These are phyloP conservation scores for Trypanosoma melophagium DNA, from an alignment of 208 protist species.

Conservation along the genomic window DNA sequence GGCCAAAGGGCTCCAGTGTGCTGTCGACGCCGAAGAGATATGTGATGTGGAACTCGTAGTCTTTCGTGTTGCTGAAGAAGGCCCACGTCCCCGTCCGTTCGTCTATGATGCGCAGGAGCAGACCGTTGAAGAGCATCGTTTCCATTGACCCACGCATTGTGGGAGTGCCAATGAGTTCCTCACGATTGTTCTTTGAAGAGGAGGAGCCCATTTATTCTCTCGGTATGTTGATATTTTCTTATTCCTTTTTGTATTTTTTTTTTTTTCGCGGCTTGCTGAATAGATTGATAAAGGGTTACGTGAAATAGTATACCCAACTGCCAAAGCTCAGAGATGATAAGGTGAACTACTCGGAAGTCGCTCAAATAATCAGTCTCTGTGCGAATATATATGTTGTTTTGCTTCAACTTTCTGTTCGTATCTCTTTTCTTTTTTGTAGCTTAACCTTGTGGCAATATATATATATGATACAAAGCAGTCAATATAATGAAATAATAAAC, in stretches of 20 bases:
- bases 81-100: constrained; percentile 36
- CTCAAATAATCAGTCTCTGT: too few species aligned
- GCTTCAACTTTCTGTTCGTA: neutral
- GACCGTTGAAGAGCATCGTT: constrained; percentile 63
- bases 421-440: neutral
- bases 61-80: constrained; percentile 79
- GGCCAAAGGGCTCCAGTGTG: constrained; percentile 36
- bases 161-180: constrained; percentile 20
- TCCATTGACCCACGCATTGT: constrained; percentile 24
- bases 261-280: too few species aligned
- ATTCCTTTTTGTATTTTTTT: neutral
- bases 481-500: too few species aligned
- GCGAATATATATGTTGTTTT: neutral
- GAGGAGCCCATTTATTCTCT: constrained; percentile 28
- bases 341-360: too few species aligned
- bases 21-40: constrained; percentile 73
- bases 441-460: neutral
- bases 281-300: too few species aligned
- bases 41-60: constrained; percentile 84
- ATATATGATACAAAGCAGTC: neutral
- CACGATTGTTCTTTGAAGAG: neutral
- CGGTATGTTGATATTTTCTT: neutral
- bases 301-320: too few species aligned
- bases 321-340: too few species aligned
- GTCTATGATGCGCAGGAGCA: constrained; percentile 71